A percentile compares a stretch with the other conserved stretches of the same genome.
These are phyloP conservation scores for Tolypocladium album DNA, from an alignment of 2,329 filamentous ascomycete species.

Conservation along the genomic window DNA sequence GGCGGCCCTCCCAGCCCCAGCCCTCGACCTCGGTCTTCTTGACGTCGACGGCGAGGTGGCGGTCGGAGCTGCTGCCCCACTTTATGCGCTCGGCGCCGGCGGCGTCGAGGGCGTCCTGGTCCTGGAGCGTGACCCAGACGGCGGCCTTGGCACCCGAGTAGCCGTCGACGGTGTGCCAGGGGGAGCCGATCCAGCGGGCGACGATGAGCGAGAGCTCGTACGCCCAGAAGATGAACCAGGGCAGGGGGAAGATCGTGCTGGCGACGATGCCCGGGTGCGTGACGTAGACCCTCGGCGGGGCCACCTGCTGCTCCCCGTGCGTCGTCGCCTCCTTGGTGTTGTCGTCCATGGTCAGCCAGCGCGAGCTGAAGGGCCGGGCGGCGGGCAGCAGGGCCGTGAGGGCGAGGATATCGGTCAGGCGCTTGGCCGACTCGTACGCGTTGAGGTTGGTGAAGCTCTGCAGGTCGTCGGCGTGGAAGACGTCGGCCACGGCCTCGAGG, in stretches of 20 bases:
- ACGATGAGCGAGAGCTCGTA: slow-evolving; percentile 62
- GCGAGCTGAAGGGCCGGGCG: slow-evolving; percentile 42
- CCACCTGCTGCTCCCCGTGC: slow-evolving; percentile 6
- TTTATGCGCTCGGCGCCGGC: slow-evolving; percentile 50
- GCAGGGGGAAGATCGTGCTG: slow-evolving; percentile 70
- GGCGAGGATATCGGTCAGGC: slow-evolving; percentile 74
- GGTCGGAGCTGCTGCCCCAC: slow-evolving; percentile 70
- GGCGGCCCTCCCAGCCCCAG: slow-evolving; percentile 63
- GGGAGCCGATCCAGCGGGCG: slow-evolving; percentile 68
- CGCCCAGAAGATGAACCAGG: slow-evolving; percentile 54
- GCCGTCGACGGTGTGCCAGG: slow-evolving; percentile 72
- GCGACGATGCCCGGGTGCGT: slow-evolving; percentile 80
- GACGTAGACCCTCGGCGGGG: slow-evolving; percentile 57
- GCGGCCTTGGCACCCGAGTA: slow-evolving; percentile 69
- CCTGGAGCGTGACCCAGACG: slow-evolving; percentile 66
- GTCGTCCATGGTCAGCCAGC: slow-evolving; percentile 38
- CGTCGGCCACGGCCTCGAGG: slow-evolving; percentile 50
- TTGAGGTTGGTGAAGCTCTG: slow-evolving; percentile 54
- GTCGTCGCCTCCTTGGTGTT: slow-evolving; percentile 9
- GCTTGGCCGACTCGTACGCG: slow-evolving; percentile 81
- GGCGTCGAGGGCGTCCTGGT: slow-evolving; percentile 50
- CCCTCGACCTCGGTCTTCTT: slow-evolving; percentile 76
- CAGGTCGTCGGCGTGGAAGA: slow-evolving; percentile 59
- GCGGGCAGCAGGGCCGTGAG: slow-evolving; percentile 61
- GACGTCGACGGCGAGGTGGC: slow-evolving; percentile 46